These are phyloP conservation scores for Pythium dissimile DNA, from an alignment of 352 stramenopile species.

Conservation along the genomic window DNA sequence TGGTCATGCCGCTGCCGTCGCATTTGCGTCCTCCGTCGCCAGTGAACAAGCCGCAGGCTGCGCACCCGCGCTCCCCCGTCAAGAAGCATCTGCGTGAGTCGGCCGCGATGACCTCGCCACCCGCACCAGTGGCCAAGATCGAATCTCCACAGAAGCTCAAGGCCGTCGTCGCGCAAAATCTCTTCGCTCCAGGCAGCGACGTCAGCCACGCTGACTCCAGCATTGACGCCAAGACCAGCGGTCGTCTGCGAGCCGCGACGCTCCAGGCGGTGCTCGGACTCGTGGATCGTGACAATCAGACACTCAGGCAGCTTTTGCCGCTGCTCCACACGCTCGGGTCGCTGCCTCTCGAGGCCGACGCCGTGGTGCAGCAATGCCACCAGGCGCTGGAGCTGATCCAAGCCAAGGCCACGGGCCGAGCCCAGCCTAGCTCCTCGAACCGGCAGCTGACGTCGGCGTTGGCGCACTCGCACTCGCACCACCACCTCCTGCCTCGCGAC, in stretches of 20 bases:
- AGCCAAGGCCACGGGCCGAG: not conserved
- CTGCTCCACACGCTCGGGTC: conserved; percentile 40
- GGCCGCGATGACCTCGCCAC: too few relatives aligned
- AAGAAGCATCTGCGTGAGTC: conserved; percentile 50
- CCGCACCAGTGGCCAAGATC: too few relatives aligned
- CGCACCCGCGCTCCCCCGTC: conserved; percentile 37
- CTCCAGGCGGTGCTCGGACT: conserved; percentile 52
- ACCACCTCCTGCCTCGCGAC: not conserved
- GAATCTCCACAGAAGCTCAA: conserved; percentile 21
- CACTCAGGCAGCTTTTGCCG: conserved; percentile 41
- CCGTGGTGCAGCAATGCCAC: conserved; percentile 37
- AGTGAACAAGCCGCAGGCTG: not conserved
- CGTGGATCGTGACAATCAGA: conserved; percentile 50
- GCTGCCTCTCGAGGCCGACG: conserved; percentile 39
- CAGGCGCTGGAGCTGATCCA: conserved; percentile 36
- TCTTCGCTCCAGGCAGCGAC: not conserved
- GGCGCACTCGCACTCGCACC: not conserved
- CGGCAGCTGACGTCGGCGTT: not conserved
- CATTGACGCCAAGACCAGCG: not conserved
- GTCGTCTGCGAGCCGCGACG: conserved; percentile 29
- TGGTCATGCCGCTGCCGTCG: conserved; percentile 24
- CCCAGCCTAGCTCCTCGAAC: too few relatives aligned
- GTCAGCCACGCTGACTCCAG: not conserved
- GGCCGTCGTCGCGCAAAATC: conserved; percentile 4
- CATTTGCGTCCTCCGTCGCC: conserved; percentile 14